Percentiles rank a stretch among this genome's conserved stretches.
phyloP scores from a whole-genome alignment of 2,329 filamentous ascomycete species.

The Microsporum canis region DNA sequence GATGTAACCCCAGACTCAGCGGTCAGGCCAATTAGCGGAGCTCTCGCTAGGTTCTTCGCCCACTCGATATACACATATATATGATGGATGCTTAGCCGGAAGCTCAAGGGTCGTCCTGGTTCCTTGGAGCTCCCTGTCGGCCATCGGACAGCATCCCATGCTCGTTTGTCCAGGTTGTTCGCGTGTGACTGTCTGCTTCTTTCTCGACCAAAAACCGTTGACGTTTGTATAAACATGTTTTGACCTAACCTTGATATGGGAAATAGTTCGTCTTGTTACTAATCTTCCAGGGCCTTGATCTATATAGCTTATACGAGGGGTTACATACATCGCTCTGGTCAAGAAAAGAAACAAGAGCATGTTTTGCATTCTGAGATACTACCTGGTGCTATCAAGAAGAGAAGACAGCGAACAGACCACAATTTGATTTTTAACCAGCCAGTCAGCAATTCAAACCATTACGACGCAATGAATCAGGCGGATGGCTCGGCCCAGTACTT shows the following conservation, averaged over 20 bases:
- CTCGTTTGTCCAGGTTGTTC: background rate
- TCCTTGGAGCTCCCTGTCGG: too few species aligned
- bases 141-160: too few species aligned
- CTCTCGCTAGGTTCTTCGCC: background rate
- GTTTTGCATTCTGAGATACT: background rate
- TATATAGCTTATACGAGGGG: background rate
- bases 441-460: background rate
- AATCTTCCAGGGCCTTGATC: background rate
- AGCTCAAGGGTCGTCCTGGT: background rate
- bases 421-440: background rate
- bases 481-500: constrained; percentile 8
- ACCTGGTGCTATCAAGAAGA: background rate
- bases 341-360: background rate
- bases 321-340: background rate
- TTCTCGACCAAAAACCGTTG: background rate
- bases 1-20: background rate
- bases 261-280: background rate
- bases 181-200: background rate
- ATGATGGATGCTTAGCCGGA: background rate
- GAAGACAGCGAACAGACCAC: background rate
- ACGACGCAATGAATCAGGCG: background rate
- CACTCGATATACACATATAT: background rate
- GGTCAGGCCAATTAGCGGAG: background rate
- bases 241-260: background rate
- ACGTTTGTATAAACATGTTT: background rate